Evolutionary conservation across 2,329 filamentous ascomycete genomes (phyloP).

Genomic region (Pseudogymnoascus sp.): DNA sequence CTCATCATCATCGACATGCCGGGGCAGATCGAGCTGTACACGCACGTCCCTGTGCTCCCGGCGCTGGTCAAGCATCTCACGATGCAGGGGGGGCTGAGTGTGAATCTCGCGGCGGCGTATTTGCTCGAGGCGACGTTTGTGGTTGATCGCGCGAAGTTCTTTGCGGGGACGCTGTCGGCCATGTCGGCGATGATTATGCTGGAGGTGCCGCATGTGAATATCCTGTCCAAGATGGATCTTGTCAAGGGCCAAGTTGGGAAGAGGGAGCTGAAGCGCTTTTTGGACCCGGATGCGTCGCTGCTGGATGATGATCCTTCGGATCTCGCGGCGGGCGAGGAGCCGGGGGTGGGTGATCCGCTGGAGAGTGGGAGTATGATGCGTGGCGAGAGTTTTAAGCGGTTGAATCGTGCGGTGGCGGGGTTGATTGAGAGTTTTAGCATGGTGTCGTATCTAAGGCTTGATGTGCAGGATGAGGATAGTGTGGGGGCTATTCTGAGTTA

Average conservation of each 20-base stretch:
- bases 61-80: conserved; percentile 75
- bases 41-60: conserved; percentile 87
- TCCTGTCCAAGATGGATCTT: conserved; percentile 96
- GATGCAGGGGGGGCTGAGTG: conserved; percentile 71
- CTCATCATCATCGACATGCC: conserved; percentile 98
- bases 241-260: conserved; percentile 83
- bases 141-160: conserved; percentile 93
- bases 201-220: conserved; percentile 92
- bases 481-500: conserved; percentile 78
- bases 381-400: conserved; percentile 69
- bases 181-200: conserved; percentile 99
- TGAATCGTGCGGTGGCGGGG: conserved; percentile 82
- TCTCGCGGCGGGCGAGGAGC: conserved; percentile 33
- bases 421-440: conserved; percentile 97
- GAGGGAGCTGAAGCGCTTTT: conserved; percentile 80
- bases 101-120: conserved; percentile 88
- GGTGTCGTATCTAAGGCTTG: conserved; percentile 88
- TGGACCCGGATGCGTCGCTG: conserved; percentile 76
- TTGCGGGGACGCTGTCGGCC: conserved; percentile 86
- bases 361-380: conserved; percentile 70
- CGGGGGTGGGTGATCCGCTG: conserved; percentile 44
- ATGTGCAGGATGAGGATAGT: conserved; percentile 87
- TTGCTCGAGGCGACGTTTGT: conserved; percentile 94
- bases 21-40: conserved; percentile 97
- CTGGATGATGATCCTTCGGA: conserved; percentile 68